phyloP scores from a whole-genome alignment of 306 rosid genomes.

The Cucumis sativus region DNA sequence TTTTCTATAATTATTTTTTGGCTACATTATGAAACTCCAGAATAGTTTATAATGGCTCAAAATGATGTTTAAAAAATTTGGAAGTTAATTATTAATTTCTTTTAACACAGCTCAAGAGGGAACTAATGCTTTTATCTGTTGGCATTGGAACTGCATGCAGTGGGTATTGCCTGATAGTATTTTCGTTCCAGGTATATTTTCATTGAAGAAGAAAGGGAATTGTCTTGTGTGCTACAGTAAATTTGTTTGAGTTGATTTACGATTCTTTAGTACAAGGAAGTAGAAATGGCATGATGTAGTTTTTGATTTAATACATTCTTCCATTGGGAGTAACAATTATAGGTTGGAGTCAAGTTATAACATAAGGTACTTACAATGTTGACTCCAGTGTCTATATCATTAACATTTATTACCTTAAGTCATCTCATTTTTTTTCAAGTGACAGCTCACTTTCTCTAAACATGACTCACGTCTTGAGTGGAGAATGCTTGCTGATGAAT shows the following conservation, averaged over 20 bases:
- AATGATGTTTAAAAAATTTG: background rate
- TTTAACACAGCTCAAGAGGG: conserved; percentile 76
- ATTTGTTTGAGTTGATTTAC: background rate
- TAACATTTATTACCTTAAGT: background rate
- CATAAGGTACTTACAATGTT: background rate
- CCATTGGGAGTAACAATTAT: background rate
- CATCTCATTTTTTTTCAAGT: background rate
- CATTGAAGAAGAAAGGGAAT: background rate
- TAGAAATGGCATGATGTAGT: background rate
- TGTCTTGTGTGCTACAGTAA: background rate
- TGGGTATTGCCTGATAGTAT: conserved; percentile 62
- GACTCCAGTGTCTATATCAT: background rate
- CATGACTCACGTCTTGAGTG: background rate
- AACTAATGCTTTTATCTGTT: conserved; percentile 57
- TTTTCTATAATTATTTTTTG: background rate
- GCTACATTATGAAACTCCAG: background rate
- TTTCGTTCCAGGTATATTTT: conserved; percentile 67
- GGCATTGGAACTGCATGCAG: conserved; percentile 73
- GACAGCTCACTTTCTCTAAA: background rate
- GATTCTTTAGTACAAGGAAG: background rate
- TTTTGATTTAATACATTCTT: background rate
- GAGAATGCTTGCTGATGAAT: conserved; percentile 4
- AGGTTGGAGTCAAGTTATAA: background rate
- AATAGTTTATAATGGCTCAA: background rate
- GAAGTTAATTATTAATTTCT: conserved; percentile 14